These are phyloP conservation scores for Crithidia mellificae DNA, from an alignment of 208 protist species.

Conservation along the genomic window DNA sequence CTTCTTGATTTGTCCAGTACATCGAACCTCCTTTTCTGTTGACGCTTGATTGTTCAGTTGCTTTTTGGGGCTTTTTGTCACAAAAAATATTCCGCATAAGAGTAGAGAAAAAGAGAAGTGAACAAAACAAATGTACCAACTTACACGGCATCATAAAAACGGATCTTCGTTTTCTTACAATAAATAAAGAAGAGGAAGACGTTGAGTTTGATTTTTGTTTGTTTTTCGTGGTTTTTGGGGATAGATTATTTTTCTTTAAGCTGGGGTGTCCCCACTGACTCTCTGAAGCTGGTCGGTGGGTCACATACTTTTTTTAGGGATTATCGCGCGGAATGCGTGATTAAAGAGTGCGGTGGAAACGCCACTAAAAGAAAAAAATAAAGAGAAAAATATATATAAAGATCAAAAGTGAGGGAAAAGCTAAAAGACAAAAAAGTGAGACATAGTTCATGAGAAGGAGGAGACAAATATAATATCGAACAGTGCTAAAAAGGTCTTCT, in stretches of 20 bases:
- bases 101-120: constrained; percentile 5
- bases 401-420: constrained; percentile 19
- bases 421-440: constrained; percentile 23
- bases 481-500: constrained; percentile 9
- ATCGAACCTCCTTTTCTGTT: too few relatives aligned
- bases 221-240: constrained; percentile 2
- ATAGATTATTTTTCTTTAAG: constrained; percentile 12
- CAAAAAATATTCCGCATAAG: constrained; percentile 16
- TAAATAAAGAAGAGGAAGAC: constrained; percentile 11
- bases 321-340: constrained; percentile 14
- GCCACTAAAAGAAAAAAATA: constrained; percentile 28
- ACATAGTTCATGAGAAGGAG: constrained; percentile 18
- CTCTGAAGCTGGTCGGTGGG: constrained; percentile 4
- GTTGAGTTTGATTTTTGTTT: constrained; percentile 6
- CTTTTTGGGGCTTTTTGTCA: background rate
- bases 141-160: constrained; percentile 12
- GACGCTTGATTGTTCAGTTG: too few relatives aligned
- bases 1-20: too few relatives aligned
- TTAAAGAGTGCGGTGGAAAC: constrained; percentile 20
- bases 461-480: constrained; percentile 17
- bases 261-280: constrained; percentile 15
- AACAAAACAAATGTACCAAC: constrained; percentile 9
- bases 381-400: constrained; percentile 11
- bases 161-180: background rate
- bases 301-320: constrained; percentile 17